Percentiles rank a stretch among this genome's conserved stretches.
These are phyloP conservation scores for Macrophomina phaseolina DNA, from an alignment of 2,329 filamentous ascomycete genomes.

Conservation along the genomic window DNA sequence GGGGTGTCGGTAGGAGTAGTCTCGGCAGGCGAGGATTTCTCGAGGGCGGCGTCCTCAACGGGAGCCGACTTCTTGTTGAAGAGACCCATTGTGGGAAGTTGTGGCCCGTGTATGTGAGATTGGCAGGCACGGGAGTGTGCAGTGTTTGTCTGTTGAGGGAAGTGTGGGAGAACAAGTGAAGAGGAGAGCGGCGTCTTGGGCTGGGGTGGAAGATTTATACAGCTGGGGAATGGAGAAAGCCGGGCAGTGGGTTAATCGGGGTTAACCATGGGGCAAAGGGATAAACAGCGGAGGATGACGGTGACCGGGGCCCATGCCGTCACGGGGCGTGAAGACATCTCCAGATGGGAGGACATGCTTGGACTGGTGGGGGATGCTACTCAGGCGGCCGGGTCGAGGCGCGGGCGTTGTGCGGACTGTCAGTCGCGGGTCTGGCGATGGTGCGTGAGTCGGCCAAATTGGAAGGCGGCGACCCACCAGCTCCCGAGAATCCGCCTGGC, in stretches of 20 bases:
- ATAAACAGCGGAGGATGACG: conserved; percentile 21
- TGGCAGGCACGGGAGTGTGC: conserved; percentile 23
- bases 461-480: conserved; percentile 9
- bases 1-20: conserved; percentile 27
- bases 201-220: conserved; percentile 20
- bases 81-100: conserved; percentile 24
- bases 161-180: conserved; percentile 21
- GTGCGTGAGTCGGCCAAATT: conserved; percentile 20
- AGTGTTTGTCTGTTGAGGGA: neutral
- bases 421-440: conserved; percentile 17
- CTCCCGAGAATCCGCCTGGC: conserved; percentile 22
- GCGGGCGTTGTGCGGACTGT: conserved; percentile 13
- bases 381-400: conserved; percentile 23
- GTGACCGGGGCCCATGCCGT: conserved; percentile 17
- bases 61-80: conserved; percentile 27
- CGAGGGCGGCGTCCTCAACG: neutral
- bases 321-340: conserved; percentile 27
- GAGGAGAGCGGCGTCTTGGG: conserved; percentile 4
- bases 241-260: conserved; percentile 20
- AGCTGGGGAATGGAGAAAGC: conserved; percentile 14
- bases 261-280: conserved; percentile 26
- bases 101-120: conserved; percentile 12
- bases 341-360: conserved; percentile 19
- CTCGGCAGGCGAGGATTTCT: conserved; percentile 25
- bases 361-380: conserved; percentile 27